A percentile compares a stretch with the other conserved stretches of the same genome.
Conservation (phyloP, 306 rosid genomes). For the Cercis canadensis region DNA sequence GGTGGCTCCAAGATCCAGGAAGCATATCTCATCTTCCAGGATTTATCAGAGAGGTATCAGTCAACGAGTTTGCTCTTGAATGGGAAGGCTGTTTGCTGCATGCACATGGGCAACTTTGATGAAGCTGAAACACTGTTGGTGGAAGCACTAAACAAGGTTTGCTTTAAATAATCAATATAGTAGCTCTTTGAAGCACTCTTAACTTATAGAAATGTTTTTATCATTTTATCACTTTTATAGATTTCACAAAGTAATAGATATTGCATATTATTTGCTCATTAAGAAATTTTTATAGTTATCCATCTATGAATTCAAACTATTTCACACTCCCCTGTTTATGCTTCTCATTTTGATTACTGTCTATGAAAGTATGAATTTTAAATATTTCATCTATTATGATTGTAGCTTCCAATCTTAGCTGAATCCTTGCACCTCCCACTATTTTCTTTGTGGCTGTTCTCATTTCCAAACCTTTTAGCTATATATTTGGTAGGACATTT, state of each 20-base stretch:
- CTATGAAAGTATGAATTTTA: neutral
- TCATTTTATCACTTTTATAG: neutral
- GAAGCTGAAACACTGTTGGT: slow-evolving; percentile 95
- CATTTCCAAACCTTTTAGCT: neutral
- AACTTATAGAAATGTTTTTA: neutral
- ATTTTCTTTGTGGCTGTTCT: neutral
- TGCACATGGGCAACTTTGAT: slow-evolving; percentile 98
- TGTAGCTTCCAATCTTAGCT: neutral
- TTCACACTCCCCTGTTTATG: neutral
- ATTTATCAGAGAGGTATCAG: slow-evolving; percentile 97
- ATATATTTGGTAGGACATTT: slow-evolving; percentile 8
- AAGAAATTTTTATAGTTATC: neutral
- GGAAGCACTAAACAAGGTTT: slow-evolving; percentile 92
- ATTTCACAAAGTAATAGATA: neutral
- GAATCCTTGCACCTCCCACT: neutral
- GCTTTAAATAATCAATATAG: slow-evolving; percentile 19
- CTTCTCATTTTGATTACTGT: neutral
- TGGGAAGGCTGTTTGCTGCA: slow-evolving; percentile 98
- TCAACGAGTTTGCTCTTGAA: slow-evolving; percentile 89
- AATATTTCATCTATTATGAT: neutral
- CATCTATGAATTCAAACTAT: neutral
- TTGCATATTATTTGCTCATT: neutral
- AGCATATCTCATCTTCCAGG: slow-evolving; percentile 95
- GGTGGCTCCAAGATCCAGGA: slow-evolving; percentile 99
- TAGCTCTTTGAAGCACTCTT: slow-evolving; percentile 1